These are phyloP conservation scores for Xylariaceae sp. DNA, from an alignment of 2,329 filamentous ascomycete genomes.

Conservation along the genomic window DNA sequence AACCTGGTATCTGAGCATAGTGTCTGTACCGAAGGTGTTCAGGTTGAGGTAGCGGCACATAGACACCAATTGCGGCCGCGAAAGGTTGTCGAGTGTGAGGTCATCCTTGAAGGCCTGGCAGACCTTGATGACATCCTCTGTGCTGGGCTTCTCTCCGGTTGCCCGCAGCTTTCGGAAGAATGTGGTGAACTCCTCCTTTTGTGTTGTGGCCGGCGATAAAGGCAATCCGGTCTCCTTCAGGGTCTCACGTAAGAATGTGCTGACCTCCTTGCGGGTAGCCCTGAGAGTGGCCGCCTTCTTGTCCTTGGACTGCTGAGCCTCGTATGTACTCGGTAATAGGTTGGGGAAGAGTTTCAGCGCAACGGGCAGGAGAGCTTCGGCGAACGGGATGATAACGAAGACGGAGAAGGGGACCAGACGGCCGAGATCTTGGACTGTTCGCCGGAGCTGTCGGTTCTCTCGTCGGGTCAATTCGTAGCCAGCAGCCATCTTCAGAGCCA, in stretches of 20 bases:
- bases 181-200: conserved; percentile 88
- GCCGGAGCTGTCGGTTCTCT: conserved; percentile 85
- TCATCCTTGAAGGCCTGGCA: conserved; percentile 99
- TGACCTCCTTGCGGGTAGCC: conserved; percentile 88
- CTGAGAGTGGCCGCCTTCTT: conserved; percentile 77
- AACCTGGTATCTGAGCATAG: conserved; percentile 95
- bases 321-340: conserved; percentile 93
- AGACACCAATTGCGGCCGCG: conserved; percentile 87
- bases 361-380: conserved; percentile 84
- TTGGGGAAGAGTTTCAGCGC: conserved; percentile 96
- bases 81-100: conserved; percentile 92
- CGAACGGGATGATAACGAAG: conserved; percentile 95
- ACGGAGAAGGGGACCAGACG: conserved; percentile 93
- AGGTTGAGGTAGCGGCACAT: conserved; percentile 99
- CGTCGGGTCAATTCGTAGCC: conserved; percentile 93
- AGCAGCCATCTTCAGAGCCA: conserved; percentile 95
- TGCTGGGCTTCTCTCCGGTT: conserved; percentile 83
- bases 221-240: conserved; percentile 90
- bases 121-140: conserved; percentile 92
- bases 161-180: conserved; percentile 96
- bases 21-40: conserved; percentile 93
- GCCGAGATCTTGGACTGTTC: conserved; percentile 88
- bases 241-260: conserved; percentile 80
- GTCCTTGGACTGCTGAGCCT: conserved; percentile 85
- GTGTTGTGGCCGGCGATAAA: conserved; percentile 74